phyloP scores from a whole-genome alignment of 106 monocot species.

The Chionographis japonica region DNA sequence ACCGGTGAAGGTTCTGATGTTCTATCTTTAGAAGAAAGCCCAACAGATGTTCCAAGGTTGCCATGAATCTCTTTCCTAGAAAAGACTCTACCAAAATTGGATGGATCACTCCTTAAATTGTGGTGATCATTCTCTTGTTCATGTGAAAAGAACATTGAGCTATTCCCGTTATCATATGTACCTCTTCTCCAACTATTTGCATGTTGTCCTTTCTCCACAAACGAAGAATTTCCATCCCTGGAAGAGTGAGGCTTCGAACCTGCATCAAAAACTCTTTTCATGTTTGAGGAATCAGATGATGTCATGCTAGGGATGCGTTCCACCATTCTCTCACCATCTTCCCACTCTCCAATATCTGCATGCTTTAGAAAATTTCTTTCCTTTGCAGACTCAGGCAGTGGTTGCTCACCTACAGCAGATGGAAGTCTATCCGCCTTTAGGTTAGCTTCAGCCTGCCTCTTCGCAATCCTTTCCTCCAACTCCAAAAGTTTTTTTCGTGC shows the following conservation, averaged over 20 bases:
- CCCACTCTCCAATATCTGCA: conserved; percentile 40
- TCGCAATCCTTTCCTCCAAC: conserved; percentile 81
- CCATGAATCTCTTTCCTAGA: conserved; percentile 37
- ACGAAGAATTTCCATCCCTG: conserved; percentile 34
- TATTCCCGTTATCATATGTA: conserved; percentile 22
- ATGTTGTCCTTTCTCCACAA: conserved; percentile 38
- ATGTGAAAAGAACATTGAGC: conserved; percentile 14
- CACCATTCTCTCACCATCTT: conserved; percentile 59
- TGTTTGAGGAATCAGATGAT: conserved; percentile 34
- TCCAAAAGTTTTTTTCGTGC: conserved; percentile 78
- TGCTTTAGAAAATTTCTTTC: conserved; percentile 24
- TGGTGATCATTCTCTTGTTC: conserved; percentile 32
- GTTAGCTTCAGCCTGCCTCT: conserved; percentile 46
- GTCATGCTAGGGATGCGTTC: conserved; percentile 42
- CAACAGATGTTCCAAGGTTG: conserved; percentile 17
- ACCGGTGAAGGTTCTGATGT: conserved; percentile 21
- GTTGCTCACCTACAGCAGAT: conserved; percentile 18
- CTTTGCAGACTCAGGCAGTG: conserved; percentile 3
- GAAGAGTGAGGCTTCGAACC: conserved; percentile 30
- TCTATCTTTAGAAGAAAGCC: conserved; percentile 23
- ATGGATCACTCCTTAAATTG: conserved; percentile 39
- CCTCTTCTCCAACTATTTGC: conserved; percentile 37
- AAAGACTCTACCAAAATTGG: conserved; percentile 27
- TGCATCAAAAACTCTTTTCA: conserved; percentile 36
- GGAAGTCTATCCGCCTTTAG: conserved; percentile 27